phyloP scores from a whole-genome alignment of 2,329 filamentous ascomycete species.

The Cladosporium sp. region DNA sequence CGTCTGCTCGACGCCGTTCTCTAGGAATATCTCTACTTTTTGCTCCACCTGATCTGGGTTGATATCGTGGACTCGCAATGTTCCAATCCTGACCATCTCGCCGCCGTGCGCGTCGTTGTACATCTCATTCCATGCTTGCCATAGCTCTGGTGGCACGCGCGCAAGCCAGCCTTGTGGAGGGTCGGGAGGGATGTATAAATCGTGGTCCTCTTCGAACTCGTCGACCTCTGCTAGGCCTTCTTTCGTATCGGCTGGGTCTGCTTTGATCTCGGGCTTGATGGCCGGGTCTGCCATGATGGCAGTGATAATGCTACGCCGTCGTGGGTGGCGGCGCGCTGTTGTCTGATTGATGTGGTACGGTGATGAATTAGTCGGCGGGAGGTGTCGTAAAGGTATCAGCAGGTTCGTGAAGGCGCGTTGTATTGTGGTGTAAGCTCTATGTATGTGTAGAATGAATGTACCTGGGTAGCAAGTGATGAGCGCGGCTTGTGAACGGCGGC shows the following conservation, averaged over 20 bases:
- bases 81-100: conserved; percentile 67
- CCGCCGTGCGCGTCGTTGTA: conserved; percentile 64
- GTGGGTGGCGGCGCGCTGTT: background rate
- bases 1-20: conserved; percentile 64
- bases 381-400: background rate
- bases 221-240: conserved; percentile 27
- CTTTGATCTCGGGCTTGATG: conserved; percentile 32
- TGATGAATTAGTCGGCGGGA: background rate
- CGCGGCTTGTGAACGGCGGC: conserved; percentile 3
- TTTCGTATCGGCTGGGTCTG: conserved; percentile 21
- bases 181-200: conserved; percentile 31
- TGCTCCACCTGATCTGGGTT: conserved; percentile 21
- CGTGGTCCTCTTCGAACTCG: conserved; percentile 37
- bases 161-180: conserved; percentile 60
- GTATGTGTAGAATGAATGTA: conserved; percentile 1
- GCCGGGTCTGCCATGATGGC: conserved; percentile 17
- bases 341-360: background rate
- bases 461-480: background rate
- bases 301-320: background rate
- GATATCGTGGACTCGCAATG: conserved; percentile 8
- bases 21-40: conserved; percentile 62
- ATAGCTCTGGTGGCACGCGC: conserved; percentile 75
- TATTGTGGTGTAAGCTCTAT: background rate
- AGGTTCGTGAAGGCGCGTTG: background rate
- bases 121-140: conserved; percentile 74